Evolutionary conservation across 768 basidiomycete genomes (phyloP), one percentile per base, ranked within the genome.

Genomic region (Phaeotremella skinneri): DNA sequence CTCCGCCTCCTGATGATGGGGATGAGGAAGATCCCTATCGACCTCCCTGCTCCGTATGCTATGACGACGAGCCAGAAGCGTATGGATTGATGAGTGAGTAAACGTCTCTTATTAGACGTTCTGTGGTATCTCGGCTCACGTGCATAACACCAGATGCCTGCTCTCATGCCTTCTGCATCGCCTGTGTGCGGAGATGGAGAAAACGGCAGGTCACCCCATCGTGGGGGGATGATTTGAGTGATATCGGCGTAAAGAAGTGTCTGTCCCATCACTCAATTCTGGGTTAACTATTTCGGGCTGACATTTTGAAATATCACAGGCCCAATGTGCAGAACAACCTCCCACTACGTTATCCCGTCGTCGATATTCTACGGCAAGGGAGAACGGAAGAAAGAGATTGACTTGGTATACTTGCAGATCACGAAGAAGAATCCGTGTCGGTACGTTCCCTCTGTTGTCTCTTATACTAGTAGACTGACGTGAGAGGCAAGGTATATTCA

Each of bases 41-140:
- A 45, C 43, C 43, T 13, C 13, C 7, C 6, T 45, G 43, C 21
- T 7, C 13, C 6, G 23, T 45, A 7, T 45, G 43, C 23, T 20
- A 9, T 7, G 43, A 45, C 11, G 43, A 45, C 6, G 21, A 45
- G 23, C 43, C 43, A 14, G 43, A 45, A 45, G 13, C 43, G 11
- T 45, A 45, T 45, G 43, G 43, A 14, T 45, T 45, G 20, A 9
- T 45, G 9, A 45, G 43, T 45, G 21, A 45, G 43, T 45, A 6
- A 13, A n/a, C n/a, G n/a, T n/a, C n/a, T n/a, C n/a, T n/a, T n/a
- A n/a, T n/a, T n/a, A n/a, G n/a, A n/a, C n/a, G n/a, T n/a, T n/a
- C n/a, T n/a, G n/a, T n/a, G n/a, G n/a, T n/a, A n/a, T n/a, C n/a
- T n/a, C n/a, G 43, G 21, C 43, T 45, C 13, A 20, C 43, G 13